Base-by-base conservation (phyloP, 129 eudicot species). In the Lonicera japonica region DNA sequence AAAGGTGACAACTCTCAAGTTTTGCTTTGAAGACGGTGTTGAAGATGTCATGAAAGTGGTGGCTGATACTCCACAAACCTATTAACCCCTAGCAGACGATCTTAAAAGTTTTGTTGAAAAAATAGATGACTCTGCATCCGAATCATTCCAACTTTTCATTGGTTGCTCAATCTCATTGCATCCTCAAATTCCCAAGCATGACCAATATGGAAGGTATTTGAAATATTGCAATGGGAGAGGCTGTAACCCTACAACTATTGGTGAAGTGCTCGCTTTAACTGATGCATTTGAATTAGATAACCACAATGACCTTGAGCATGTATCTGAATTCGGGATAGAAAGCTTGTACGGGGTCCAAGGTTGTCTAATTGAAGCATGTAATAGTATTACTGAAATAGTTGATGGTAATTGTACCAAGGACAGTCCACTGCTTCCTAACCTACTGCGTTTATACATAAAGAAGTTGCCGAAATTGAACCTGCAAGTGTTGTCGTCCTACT, bases 11-110 rank as follows among this genome's bases (percentile, higher is more conserved):
- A 52, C 68, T 21, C 64, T 76, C 15, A 75, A 70, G 11, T 54
- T 70, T 43, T 47, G 60, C 52, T 58, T 76, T 29, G 22, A 25
- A 2, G 21, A 64, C 50, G 59, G n/a, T 23, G 76, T 63, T 56
- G n/a, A 69, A 58, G 73, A 70, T 11, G 69, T 70, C 20, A 66
- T 76, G 61, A 69, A 75, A 60, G 68, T 70, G 21, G 65, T 58
- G 12, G 69, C 50, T 8, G 76, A 60, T 15, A 66, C 71, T 38
- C 25, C 66, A 25, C 65, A 66, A 61, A 64, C 70, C 29, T 70
- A 54, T 36, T 46, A 66, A 11, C 76, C 72, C 11, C 54, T 12
- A 12, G 76, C 58, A 70, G 39, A 29, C 34, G 65, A 70, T 41
- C 45, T 76, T 13, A 21, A 1, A 21, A 46, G 38, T 16, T 70